Evolutionary conservation across 805 yeast genomes (phyloP), one percentile per base, ranked within the genome.

Genomic region (Zygosaccharomyces gambellarensis): DNA sequence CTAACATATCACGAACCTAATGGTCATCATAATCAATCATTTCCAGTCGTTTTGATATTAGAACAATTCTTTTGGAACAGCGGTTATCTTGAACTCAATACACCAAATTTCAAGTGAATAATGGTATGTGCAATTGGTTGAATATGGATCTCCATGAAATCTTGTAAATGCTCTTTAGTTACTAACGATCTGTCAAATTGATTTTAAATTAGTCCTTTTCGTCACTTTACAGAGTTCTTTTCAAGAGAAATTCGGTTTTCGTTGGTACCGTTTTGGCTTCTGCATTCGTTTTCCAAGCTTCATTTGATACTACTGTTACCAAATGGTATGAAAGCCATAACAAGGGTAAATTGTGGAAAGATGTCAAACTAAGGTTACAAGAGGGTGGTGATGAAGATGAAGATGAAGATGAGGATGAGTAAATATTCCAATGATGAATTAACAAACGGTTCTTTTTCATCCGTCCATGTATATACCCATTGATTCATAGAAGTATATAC

Each of bases 221-320:
- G 39, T 68, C 80, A 41, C 63, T 82, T 53, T 82, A 80, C 80
- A 83, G 82, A 79, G 70, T 76, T 32, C 61, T 85, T 49, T 83
- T 87, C 80, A 88, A 88, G 80, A 87, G 97, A 80, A 90, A 92
- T 82, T 80, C 97, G 43, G 76, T 85, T 55, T 88, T 79, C 72
- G 96, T 90, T 54, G 87, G 88, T 57, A 76, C 94, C 54, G 76
- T 90, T 53, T 85, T 90, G 60, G 85, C 82, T 45, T 82, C 87
- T 62, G 90, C 97, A 43, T 90, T 90, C 66, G 81, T 82, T 55
- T 89, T 90, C 80, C 92, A 88, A 75, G 83, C 82, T 45, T 76
- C 77, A 64, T 85, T 85, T 59, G 94, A 87, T 67, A 68, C 71
- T 53, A 83, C 77, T 54, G 75, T 85, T 55, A 86, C 85, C 62